Conservation (phyloP, 805 yeast species). For the Saturnispora galanensis region DNA sequence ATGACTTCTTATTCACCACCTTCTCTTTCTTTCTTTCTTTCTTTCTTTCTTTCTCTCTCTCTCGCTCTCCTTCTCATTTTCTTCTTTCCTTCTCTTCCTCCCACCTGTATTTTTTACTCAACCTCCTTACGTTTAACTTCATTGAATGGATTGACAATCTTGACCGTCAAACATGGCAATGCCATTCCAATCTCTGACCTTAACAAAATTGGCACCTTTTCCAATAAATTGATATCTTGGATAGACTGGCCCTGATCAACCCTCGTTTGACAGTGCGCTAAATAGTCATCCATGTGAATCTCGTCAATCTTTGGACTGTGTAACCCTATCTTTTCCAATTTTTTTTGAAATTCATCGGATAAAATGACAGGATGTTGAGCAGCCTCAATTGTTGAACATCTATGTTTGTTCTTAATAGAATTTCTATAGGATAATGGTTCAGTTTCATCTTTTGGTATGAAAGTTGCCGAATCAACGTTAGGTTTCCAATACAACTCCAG, state of each 20-base stretch:
- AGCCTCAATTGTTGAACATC: conserved; percentile 39
- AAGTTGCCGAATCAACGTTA: conserved; percentile 87
- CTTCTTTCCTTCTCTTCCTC: too few species aligned
- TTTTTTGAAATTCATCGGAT: conserved; percentile 36
- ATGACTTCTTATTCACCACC: too few species aligned
- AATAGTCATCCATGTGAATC: conserved; percentile 45
- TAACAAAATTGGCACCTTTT: conserved; percentile 72
- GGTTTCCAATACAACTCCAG: conserved; percentile 88
- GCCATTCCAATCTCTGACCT: conserved; percentile 95
- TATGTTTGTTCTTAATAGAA: conserved; percentile 68
- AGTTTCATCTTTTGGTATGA: conserved; percentile 81
- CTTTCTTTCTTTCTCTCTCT: too few species aligned
- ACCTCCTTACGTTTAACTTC: not conserved
- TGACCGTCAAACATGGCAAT: conserved; percentile 85
- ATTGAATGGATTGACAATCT: conserved; percentile 77
- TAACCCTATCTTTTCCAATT: conserved; percentile 41
- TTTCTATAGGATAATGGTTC: conserved; percentile 66
- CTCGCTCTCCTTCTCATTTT: too few species aligned
- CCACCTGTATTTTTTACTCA: not conserved
- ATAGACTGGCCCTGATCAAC: conserved; percentile 53
- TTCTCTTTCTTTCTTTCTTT: too few species aligned
- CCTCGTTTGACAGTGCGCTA: conserved; percentile 46
- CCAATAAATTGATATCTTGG: conserved; percentile 74
- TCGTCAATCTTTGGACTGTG: conserved; percentile 13
- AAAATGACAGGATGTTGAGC: conserved; percentile 25